Evolutionary conservation across 257 asterid genomes (phyloP).

Genomic region (Solanum gandarillasii): DNA sequence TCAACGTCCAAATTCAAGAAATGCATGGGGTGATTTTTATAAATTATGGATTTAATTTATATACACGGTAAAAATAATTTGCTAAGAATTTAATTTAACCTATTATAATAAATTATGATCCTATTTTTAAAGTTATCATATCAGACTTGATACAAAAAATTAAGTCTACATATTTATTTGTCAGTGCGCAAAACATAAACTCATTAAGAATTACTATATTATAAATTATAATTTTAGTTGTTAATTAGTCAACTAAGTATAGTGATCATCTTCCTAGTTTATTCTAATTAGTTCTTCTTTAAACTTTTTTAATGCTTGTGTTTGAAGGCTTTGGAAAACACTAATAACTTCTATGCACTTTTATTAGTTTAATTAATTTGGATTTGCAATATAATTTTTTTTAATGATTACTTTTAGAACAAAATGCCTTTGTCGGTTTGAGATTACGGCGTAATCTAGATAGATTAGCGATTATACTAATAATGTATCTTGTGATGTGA

Average conservation of each 20-base stretch:
- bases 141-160: neutral
- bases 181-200: neutral
- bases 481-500: neutral
- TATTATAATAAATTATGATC: neutral
- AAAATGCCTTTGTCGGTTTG: neutral
- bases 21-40: neutral
- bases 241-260: neutral
- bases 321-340: neutral
- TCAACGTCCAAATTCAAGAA: neutral
- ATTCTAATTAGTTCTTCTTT: neutral
- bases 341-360: neutral
- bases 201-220: neutral
- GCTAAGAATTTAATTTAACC: neutral
- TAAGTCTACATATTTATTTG: neutral
- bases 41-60: neutral
- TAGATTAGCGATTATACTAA: neutral
- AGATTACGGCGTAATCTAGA: neutral
- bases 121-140: neutral
- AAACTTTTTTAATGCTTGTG: neutral
- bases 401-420: neutral
- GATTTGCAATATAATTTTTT: neutral
- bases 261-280: neutral
- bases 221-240: neutral
- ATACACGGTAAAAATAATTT: neutral
- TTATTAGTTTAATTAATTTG: neutral